These are phyloP conservation scores for Triangularia verruculosa DNA, from an alignment of 2,329 filamentous ascomycete genomes.

Conservation along the genomic window DNA sequence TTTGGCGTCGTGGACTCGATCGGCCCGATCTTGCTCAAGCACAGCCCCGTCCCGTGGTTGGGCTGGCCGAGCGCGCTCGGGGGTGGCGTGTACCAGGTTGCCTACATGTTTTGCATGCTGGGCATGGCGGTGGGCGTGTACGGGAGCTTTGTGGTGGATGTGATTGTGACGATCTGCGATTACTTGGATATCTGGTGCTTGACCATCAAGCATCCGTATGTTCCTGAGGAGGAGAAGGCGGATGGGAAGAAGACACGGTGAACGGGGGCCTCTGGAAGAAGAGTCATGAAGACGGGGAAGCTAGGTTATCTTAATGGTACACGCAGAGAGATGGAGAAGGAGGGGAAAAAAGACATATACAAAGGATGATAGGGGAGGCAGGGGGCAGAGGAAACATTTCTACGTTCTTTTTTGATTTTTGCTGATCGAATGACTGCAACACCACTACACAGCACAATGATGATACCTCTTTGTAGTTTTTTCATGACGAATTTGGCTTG, in stretches of 20 bases:
- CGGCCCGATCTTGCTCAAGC: slow-evolving; percentile 62
- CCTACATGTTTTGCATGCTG: slow-evolving; percentile 76
- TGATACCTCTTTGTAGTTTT: neutral
- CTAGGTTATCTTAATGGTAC: neutral
- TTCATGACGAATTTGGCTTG: neutral
- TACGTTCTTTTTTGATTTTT: neutral
- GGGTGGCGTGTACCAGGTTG: slow-evolving; percentile 78
- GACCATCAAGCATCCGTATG: slow-evolving; percentile 83
- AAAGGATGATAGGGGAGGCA: neutral
- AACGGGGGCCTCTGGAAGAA: neutral
- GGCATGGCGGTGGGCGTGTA: slow-evolving; percentile 88
- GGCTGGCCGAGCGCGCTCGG: slow-evolving; percentile 78
- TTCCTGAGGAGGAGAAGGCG: slow-evolving; percentile 41
- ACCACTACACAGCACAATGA: neutral
- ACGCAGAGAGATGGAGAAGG: neutral
- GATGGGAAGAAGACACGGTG: slow-evolving; percentile 36
- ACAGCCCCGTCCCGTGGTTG: slow-evolving; percentile 56
- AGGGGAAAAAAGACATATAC: neutral
- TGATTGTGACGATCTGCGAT: slow-evolving; percentile 96
- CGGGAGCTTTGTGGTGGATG: slow-evolving; percentile 93
- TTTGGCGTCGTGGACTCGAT: slow-evolving; percentile 77
- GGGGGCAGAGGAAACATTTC: neutral
- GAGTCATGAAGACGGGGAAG: neutral
- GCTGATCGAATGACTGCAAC: neutral
- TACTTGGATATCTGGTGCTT: slow-evolving; percentile 98